Conservation (phyloP, 257 asterid species). For the Anisodus tanguticus region DNA sequence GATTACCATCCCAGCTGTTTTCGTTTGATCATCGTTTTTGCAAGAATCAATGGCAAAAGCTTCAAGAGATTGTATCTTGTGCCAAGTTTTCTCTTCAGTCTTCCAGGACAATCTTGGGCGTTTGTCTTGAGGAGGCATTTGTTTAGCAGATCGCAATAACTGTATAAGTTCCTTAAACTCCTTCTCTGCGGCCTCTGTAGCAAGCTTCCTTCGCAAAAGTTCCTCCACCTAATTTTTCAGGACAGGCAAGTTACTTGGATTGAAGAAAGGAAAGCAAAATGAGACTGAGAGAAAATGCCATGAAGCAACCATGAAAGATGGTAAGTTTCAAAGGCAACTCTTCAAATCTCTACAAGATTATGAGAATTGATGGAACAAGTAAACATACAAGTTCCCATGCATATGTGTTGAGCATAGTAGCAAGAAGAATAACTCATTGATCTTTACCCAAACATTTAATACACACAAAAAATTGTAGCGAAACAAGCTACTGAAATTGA, state of each 20-base stretch:
- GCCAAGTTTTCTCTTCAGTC: constrained; percentile 58
- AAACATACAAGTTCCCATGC: not conserved
- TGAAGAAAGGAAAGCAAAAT: constrained; percentile 26
- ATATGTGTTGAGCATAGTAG: not conserved
- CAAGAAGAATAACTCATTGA: not conserved
- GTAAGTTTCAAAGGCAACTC: not conserved
- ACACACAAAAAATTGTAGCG: not conserved
- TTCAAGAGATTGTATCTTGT: constrained; percentile 66
- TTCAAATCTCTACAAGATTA: not conserved
- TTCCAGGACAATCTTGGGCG: constrained; percentile 75
- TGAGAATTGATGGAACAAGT: not conserved
- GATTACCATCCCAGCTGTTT: constrained; percentile 77
- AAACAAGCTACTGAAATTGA: too few relatives aligned
- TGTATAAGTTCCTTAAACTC: constrained; percentile 75
- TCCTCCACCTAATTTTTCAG: constrained; percentile 73
- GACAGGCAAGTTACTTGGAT: constrained; percentile 23
- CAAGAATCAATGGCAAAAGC: constrained; percentile 80
- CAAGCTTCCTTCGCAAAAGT: constrained; percentile 66
- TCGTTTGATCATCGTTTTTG: constrained; percentile 72
- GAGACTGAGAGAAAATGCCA: not conserved
- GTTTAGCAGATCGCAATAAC: constrained; percentile 69
- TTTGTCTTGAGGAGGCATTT: constrained; percentile 64
- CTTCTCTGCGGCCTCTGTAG: constrained; percentile 76
- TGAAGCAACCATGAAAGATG: not conserved
- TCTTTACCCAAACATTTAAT: constrained; percentile 13